phyloP scores from a whole-genome alignment of 2,329 filamentous ascomycete genomes.

The Cercospora beticola region DNA sequence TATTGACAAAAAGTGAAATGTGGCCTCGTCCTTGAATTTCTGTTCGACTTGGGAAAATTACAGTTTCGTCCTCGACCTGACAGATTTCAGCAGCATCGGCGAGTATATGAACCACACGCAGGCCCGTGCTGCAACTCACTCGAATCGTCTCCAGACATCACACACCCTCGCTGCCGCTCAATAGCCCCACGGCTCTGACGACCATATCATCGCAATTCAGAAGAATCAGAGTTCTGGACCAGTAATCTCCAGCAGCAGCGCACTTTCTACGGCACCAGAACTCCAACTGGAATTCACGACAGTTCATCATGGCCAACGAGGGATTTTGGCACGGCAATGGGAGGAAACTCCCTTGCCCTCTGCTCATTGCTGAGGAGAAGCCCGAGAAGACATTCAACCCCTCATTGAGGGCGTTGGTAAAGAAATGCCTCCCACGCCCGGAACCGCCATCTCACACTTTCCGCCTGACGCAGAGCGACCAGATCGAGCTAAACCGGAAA shows the following conservation, averaged over 20 bases:
- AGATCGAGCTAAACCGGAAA: neutral
- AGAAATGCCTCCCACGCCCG: neutral
- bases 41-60: neutral
- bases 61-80: neutral
- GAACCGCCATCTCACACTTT: neutral
- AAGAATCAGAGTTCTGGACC: neutral
- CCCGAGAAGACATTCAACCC: neutral
- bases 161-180: neutral
- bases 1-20: neutral
- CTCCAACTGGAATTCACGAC: neutral
- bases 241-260: neutral
- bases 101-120: neutral
- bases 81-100: neutral
- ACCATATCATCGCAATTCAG: neutral
- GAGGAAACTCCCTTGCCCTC: neutral
- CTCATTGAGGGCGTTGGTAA: neutral
- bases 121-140: neutral
- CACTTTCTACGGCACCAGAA: neutral
- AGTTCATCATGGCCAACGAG: neutral
- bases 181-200: neutral
- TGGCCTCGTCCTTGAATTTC: neutral
- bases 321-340: neutral
- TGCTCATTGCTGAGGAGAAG: neutral
- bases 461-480: neutral
- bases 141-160: neutral